phyloP scores from a whole-genome alignment of 139 green algal genomes.

The Monoraphidium neglectum region DNA sequence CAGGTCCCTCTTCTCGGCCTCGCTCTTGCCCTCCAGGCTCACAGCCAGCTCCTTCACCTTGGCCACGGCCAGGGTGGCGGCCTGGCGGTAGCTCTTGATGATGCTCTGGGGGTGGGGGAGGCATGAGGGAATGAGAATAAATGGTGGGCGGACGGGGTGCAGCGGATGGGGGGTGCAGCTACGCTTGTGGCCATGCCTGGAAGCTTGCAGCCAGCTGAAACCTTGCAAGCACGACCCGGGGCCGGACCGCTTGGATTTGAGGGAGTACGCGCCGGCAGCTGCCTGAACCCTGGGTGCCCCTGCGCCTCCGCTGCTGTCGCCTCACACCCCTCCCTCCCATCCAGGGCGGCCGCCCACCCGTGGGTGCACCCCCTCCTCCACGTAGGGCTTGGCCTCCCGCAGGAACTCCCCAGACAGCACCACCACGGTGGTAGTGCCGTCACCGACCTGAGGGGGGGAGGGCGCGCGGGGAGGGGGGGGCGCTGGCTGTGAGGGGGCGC shows the following conservation, averaged over 20 bases:
- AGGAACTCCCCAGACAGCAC: conserved; percentile 97
- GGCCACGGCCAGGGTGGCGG: conserved; percentile 76
- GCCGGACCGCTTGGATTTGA: too few species aligned
- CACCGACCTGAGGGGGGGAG: conserved; percentile 81
- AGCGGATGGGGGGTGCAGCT: too few species aligned
- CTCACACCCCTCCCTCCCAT: not conserved
- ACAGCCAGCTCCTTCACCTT: conserved; percentile 80
- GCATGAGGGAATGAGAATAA: too few species aligned
- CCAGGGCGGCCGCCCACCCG: conserved; percentile 35
- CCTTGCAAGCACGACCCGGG: too few species aligned
- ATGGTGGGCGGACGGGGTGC: too few species aligned
- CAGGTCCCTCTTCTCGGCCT: conserved; percentile 76
- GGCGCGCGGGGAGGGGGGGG: not conserved
- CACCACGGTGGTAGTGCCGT: conserved; percentile 98
- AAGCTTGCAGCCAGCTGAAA: too few species aligned
- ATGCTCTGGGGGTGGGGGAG: conserved; percentile 72
- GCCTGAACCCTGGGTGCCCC: too few species aligned
- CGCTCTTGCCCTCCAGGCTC: conserved; percentile 75
- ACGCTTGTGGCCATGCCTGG: too few species aligned
- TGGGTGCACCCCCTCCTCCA: conserved; percentile 98
- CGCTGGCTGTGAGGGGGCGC: too few species aligned
- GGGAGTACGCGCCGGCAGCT: too few species aligned
- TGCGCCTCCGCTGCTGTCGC: not conserved
- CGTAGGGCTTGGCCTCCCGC: conserved; percentile 89
- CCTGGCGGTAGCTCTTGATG: conserved; percentile 86